These are phyloP conservation scores for Mycosarcoma mackinlayi DNA, from an alignment of 1,284 basidiomycete species.

Conservation along the genomic window DNA sequence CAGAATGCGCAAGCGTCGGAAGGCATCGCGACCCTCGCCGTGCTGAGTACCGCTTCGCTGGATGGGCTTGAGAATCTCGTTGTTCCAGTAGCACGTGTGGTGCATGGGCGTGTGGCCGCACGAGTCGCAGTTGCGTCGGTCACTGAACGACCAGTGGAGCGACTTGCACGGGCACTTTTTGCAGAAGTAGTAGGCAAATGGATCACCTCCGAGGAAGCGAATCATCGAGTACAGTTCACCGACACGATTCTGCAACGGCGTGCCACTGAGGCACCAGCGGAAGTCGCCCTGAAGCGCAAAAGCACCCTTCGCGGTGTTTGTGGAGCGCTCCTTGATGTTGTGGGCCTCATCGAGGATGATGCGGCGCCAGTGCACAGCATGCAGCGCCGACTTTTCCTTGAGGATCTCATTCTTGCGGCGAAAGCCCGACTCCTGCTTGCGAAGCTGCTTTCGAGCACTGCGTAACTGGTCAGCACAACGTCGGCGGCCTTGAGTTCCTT, in stretches of 20 bases:
- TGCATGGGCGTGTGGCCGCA: constrained; percentile 96
- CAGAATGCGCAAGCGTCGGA: constrained; percentile 72
- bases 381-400: constrained; percentile 88
- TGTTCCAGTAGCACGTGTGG: constrained; percentile 75
- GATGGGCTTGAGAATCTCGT: constrained; percentile 66
- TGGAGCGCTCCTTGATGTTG: constrained; percentile 86
- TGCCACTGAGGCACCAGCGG: constrained; percentile 97
- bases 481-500: constrained; percentile 84
- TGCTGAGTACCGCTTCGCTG: constrained; percentile 58
- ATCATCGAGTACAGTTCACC: constrained; percentile 97
- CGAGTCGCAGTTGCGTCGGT: constrained; percentile 85
- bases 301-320: constrained; percentile 94
- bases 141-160: constrained; percentile 87
- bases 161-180: constrained; percentile 87
- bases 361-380: constrained; percentile 86
- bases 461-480: constrained; percentile 74
- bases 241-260: constrained; percentile 82
- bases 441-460: constrained; percentile 91
- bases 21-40: constrained; percentile 65
- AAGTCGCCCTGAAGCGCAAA: constrained; percentile 86
- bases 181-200: constrained; percentile 71
- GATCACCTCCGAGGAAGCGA: constrained; percentile 63
- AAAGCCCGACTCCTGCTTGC: constrained; percentile 92
- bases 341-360: constrained; percentile 92
- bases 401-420: constrained; percentile 84